phyloP scores from a whole-genome alignment of 257 asterid species.

The Solanum ahanhuiri region DNA sequence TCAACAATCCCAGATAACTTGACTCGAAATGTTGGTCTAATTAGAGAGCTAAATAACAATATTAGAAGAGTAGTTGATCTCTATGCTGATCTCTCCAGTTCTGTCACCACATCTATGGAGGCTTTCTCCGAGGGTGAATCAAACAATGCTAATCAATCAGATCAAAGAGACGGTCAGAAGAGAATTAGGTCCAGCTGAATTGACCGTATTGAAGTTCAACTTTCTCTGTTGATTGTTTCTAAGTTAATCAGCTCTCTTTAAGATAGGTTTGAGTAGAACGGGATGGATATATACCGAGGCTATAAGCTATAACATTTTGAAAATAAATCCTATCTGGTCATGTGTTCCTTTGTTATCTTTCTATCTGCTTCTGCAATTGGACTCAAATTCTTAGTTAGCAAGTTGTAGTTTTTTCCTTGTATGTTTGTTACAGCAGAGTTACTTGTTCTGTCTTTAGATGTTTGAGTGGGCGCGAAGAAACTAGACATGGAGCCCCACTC shows the following conservation, averaged over 20 bases:
- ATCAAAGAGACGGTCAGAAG: constrained; percentile 25
- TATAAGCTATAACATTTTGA: not conserved
- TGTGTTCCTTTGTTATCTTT: not conserved
- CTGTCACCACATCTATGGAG: constrained; percentile 17
- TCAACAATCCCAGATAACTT: constrained; percentile 31
- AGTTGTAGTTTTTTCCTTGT: not conserved
- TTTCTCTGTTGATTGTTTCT: not conserved
- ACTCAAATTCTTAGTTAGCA: not conserved
- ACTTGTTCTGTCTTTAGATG: not conserved
- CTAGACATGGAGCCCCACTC: not conserved
- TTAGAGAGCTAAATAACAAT: constrained; percentile 37
- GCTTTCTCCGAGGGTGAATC: constrained; percentile 31
- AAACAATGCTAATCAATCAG: constrained; percentile 20
- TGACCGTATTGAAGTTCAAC: not conserved
- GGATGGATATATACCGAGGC: not conserved
- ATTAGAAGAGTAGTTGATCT: constrained; percentile 31
- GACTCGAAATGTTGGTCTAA: constrained; percentile 30
- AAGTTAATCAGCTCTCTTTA: not conserved
- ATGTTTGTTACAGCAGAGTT: not conserved
- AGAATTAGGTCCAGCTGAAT: constrained; percentile 14
- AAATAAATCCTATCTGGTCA: not conserved
- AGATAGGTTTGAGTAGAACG: not conserved
- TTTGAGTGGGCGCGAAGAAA: not conserved
- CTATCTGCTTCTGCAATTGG: not conserved
- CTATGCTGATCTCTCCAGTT: constrained; percentile 30